Evolutionary conservation across 805 yeast genomes (phyloP), one percentile per base, ranked within the genome.

Genomic region (Candida broadrunensis): DNA sequence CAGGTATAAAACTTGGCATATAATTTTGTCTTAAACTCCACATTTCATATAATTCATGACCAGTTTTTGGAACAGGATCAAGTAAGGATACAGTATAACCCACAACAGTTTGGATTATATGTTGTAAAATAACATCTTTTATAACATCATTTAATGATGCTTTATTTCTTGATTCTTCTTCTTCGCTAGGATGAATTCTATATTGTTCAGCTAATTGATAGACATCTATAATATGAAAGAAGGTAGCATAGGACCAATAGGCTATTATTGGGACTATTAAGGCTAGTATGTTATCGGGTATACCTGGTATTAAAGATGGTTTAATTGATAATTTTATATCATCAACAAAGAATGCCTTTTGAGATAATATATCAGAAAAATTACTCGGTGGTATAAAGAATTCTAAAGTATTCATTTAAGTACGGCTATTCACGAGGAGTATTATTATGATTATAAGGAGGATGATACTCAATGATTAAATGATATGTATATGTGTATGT

Each of bases 181-280:
- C 98, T 51, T 85, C 95, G 29, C 90, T 81, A 16, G 98, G 90
- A 61, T 93, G 99, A 38, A 93, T 88, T 50, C 98, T 75, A 65
- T 87, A 88, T 57, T 75, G 70, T 54, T 87, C 96, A 33, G 90
- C 88, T 48, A 88, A 67, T 56, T 87, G 78, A 50, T 74, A 78
- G 33, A 74, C 75, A 60, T 93, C 98, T 38, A 90, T 65, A 7
- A 84, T 45, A 56, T 84, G 88, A 74, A 86, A 93, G 46, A 86
- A 62, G 20, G 77, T 55, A 3, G 96, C 85, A 52, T 81, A 80
- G 1, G 65, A 43, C 98, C 98, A 93, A 61, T 93, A 93, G 2
- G 83, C 89, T 2, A 81, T 69, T 3, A 93, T 76, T 1, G 99
- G 98, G 2, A 82, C 72, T 2, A 79, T 64, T 33, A 90, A 62